These are phyloP conservation scores for Chrysosporium queenslandicum DNA, from an alignment of 2,329 filamentous ascomycete genomes.

Conservation along the genomic window DNA sequence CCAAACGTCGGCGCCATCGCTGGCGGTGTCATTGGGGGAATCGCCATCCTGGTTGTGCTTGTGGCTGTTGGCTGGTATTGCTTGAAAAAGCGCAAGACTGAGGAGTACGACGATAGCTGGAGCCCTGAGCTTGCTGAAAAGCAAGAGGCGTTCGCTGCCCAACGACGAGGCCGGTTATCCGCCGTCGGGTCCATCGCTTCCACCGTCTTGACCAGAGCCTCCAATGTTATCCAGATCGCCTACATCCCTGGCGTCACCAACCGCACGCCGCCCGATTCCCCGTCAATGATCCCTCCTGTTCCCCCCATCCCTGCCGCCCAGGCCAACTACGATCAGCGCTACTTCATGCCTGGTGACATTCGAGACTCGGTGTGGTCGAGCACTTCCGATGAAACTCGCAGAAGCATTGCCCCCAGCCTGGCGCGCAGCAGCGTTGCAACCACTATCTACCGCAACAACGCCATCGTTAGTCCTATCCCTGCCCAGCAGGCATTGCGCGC, in stretches of 20 bases:
- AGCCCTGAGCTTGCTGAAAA: conserved; percentile 42
- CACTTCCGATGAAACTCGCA: conserved; percentile 48
- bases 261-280: conserved; percentile 73
- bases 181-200: conserved; percentile 89
- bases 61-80: conserved; percentile 82
- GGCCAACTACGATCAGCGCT: conserved; percentile 58
- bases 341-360: conserved; percentile 84
- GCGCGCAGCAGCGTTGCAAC: conserved; percentile 64
- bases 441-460: conserved; percentile 87
- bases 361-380: conserved; percentile 85
- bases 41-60: conserved; percentile 61
- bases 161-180: conserved; percentile 57
- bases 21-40: conserved; percentile 78
- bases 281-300: conserved; percentile 78
- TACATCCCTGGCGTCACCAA: conserved; percentile 98
- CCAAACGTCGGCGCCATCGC: conserved; percentile 77
- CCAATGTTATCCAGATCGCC: conserved; percentile 98
- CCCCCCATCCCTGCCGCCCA: conserved; percentile 68
- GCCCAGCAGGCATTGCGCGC: conserved; percentile 79
- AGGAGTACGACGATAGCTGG: conserved; percentile 40
- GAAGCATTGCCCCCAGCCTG: conserved; percentile 42
- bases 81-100: conserved; percentile 64
- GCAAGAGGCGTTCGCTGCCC: conserved; percentile 47
- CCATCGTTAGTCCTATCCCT: conserved; percentile 65
- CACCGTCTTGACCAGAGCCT: conserved; percentile 87